These are phyloP conservation scores for Aspergillus viridinutans DNA, from an alignment of 2,329 filamentous ascomycete genomes.

Conservation along the genomic window DNA sequence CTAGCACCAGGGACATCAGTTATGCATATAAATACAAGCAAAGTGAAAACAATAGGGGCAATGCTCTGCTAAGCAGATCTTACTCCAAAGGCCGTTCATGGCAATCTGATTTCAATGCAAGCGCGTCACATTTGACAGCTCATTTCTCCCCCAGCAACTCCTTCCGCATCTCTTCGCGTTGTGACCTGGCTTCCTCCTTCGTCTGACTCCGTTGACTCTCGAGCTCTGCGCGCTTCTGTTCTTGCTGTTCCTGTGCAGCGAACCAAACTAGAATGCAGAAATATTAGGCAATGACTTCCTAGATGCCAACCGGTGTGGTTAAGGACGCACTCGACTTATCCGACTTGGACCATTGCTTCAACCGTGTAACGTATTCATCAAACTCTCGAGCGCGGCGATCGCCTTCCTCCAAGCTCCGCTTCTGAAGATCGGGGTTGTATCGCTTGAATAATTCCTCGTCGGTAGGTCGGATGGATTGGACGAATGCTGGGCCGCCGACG, in stretches of 20 bases:
- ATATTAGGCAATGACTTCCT: constrained; percentile 3
- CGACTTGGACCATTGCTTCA: constrained; percentile 87
- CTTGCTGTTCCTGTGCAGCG: constrained; percentile 35
- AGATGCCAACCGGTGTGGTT: neutral
- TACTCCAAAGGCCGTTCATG: neutral
- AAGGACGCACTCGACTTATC: constrained; percentile 72
- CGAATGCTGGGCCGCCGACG: constrained; percentile 80
- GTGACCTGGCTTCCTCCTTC: constrained; percentile 30
- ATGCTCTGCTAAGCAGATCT: neutral
- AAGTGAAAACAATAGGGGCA: neutral
- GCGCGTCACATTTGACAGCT: neutral
- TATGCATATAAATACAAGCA: constrained; percentile 6
- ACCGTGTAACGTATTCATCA: constrained; percentile 74
- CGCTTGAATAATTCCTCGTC: constrained; percentile 86
- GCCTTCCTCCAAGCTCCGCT: constrained; percentile 75
- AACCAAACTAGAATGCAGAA: constrained; percentile 33
- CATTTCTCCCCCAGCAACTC: constrained; percentile 35
- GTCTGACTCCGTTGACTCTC: constrained; percentile 21
- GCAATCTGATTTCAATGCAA: neutral
- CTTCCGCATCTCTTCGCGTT: constrained; percentile 38
- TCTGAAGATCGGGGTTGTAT: constrained; percentile 94
- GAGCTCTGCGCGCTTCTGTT: constrained; percentile 22
- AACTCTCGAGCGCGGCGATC: constrained; percentile 77
- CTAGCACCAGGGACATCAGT: neutral
- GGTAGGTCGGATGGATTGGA: constrained; percentile 67